Base-by-base conservation (phyloP, 2,329 filamentous ascomycete species). In the Diaporthe caulivora region DNA sequence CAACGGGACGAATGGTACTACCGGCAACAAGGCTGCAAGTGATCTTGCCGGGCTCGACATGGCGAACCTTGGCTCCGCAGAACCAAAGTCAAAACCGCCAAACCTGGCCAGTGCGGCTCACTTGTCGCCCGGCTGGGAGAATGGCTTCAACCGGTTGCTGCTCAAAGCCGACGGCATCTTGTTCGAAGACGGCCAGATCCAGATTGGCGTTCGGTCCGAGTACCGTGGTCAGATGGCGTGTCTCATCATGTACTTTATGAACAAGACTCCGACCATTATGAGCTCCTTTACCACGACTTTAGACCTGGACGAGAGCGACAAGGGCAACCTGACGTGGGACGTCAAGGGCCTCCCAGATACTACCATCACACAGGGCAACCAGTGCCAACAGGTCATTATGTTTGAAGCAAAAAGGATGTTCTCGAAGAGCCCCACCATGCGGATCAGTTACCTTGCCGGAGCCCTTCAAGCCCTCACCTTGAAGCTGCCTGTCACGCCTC, bases 161-260 rank as follows among this genome's bases (percentile, higher is more conserved):
- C 90, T 98, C 65, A 89, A 89, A 71, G 85, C 93, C 0, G 95
- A 98, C 81, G 97, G 97, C 71, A 90, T 99, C 11, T 87, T 99
- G 1, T 99, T 98, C 81, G 95, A 99, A 83, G 97, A 99, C 80
- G 93, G 92, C 0, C 97, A 99, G 83, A 90, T 99, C 70, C 96
- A 99, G 81, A 89, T 99, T 53, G 97, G 97, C 42, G 85, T 98
- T 69, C 92, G 97, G 47, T 97, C 95, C 13, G 97, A 99, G 83
- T 99, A 98, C 81, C 93, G 97, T 74, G 94, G 92, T n/a, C 94
- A 98, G 80, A 93, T 98, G 86, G 97, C 97, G 54, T 98, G 97
- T 79, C 86, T 99, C 75, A 98, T 99, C 79, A 86, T 98, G 68
- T 99, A 98, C 83, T 98, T 98, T 82, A 94, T 92, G 75, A 99